Evolutionary conservation across 1,284 basidiomycete genomes (phyloP), one percentile per base, ranked within the genome.

Genomic region (Apiotrichum porosum): DNA sequence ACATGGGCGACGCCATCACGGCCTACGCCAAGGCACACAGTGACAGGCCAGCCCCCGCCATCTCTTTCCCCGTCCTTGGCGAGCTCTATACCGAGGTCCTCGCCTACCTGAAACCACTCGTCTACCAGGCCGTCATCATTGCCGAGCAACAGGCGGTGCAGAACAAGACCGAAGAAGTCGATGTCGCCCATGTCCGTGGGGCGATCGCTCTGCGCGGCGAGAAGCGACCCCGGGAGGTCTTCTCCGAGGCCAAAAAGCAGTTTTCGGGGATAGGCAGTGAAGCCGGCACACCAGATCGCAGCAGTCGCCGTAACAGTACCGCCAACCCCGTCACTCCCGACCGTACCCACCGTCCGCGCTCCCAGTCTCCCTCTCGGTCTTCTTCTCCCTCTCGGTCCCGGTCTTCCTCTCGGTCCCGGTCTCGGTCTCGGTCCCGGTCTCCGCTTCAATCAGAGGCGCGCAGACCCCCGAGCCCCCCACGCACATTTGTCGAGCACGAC

Each of bases 11-110:
- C n/a, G 18, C 19, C 17, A 10, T 14, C 9, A 21, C 35, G 15
- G 15, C 12, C 17, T 4, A 18, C 19, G 32, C 21, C 2, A n/a
- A n/a, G n/a, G n/a, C n/a, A n/a, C n/a, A n/a, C n/a, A n/a, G n/a
- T n/a, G n/a, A n/a, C n/a, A n/a, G n/a, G n/a, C 10, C 41, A 9
- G 14, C 31, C 12, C 9, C 18, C 4, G 42, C 36, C 4, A 30
- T 56, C 4, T 58, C 60, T 0, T 57, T 56, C 32, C n/a, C 26
- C 9, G 17, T 57, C 33, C 37, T 65, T 4, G 34, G 30, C 14
- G 42, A 42, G 15, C 49, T 65, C 9, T 49, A 60, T 31, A 35
- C 36, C 21, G 41, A 55, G 23, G 42, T 64, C 6, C 30, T 59
- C 9, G 44, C 37, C 1, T 60, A 51, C 38, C 49, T 64, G 19